Conservation (phyloP, 2,329 filamentous ascomycete genomes). For the Calonectria hawksworthii region DNA sequence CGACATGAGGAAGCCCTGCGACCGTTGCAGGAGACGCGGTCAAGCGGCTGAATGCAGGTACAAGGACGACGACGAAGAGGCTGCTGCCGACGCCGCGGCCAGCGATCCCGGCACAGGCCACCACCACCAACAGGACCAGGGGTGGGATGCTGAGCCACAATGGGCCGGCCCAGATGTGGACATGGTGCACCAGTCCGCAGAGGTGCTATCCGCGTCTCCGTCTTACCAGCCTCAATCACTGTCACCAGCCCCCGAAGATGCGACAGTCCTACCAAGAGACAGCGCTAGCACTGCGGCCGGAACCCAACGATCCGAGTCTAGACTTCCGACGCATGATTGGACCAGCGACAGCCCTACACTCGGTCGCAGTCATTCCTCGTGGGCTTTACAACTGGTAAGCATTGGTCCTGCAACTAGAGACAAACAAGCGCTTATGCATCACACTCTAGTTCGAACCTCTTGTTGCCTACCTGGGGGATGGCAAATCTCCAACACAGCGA, state of each 20-base stretch:
- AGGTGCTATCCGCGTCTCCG: not conserved
- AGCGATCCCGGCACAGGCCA: not conserved
- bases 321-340: not conserved
- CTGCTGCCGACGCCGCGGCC: not conserved
- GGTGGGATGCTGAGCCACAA: not conserved
- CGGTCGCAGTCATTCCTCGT: not conserved
- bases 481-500: not conserved
- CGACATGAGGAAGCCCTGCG: not conserved
- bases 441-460: not conserved
- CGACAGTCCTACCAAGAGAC: not conserved
- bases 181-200: not conserved
- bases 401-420: too few relatives aligned
- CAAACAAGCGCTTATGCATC: not conserved
- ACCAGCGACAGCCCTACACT: not conserved
- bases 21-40: not conserved
- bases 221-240: not conserved
- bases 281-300: not conserved
- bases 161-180: not conserved
- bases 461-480: not conserved
- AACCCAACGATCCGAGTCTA: not conserved
- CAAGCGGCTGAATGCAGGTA: slow-evolving; percentile 4
- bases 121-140: not conserved
- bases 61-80: not conserved
- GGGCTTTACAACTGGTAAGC: not conserved
- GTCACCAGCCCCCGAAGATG: not conserved